phyloP scores from a whole-genome alignment of 2,329 filamentous ascomycete species.

The Microsporum audouinii region DNA sequence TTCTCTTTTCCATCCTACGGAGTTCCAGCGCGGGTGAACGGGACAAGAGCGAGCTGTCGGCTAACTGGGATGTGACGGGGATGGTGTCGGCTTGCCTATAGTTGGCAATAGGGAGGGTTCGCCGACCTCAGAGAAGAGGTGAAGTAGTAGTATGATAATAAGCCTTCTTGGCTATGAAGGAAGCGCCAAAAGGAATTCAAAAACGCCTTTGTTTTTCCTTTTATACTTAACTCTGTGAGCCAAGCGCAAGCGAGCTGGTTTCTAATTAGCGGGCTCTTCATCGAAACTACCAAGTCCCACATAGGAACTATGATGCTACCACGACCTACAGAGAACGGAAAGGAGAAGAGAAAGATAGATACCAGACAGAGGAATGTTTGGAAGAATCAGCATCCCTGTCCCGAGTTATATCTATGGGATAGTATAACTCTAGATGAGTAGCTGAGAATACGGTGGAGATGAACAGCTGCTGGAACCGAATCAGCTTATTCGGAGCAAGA shows the following conservation, averaged over 20 bases:
- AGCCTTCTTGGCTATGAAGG: background rate
- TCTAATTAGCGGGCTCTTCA: too few species aligned
- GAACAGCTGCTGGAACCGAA: background rate
- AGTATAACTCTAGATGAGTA: background rate
- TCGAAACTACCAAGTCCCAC: background rate
- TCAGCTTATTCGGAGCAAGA: background rate
- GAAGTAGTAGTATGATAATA: background rate
- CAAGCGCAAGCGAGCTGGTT: background rate
- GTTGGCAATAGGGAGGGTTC: background rate
- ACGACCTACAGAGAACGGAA: background rate
- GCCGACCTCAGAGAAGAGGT: background rate
- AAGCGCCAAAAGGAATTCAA: background rate
- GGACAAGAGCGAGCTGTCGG: background rate
- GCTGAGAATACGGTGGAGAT: background rate
- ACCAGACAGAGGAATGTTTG: background rate
- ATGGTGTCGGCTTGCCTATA: background rate
- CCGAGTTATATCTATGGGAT: background rate
- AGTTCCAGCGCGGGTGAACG: background rate
- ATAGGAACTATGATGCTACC: background rate
- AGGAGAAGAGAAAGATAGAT: background rate
- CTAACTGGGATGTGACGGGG: background rate
- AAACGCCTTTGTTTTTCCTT: background rate
- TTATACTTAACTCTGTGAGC: background rate
- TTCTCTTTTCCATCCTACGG: background rate
- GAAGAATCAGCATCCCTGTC: background rate